Base-by-base conservation (phyloP, 306 rosid genomes). In the Nissolia schottii region DNA sequence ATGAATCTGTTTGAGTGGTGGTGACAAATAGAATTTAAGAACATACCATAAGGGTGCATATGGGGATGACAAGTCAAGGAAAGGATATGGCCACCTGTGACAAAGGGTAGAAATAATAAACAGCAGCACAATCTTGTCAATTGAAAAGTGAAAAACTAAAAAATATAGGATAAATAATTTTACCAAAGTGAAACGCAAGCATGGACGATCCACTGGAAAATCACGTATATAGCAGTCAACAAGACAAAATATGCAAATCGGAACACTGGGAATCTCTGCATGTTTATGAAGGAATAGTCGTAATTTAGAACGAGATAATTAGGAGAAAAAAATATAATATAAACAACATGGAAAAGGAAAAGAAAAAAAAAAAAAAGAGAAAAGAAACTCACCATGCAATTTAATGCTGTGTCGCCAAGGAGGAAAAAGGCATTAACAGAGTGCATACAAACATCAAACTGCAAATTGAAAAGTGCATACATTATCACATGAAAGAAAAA, bases 11-110 rank as follows among this genome's bases (percentile, higher is more conserved):
- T 48, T 29, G 53, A 60, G 37, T 41, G 62, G 23, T 13, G 37
- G 41, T 53, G 37, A 46, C 15, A 35, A 40, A 60, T 20, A 16
- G 70, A 80, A 40, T 28, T 60, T 37, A 46, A 29, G 18, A 49
- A 60, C 91, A 40, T 88, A 94, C 97, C 96, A 91, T 64, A 91
- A 58, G 58, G 99, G 97, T n/a, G 97, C 91, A 67, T 68, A 86
- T 2, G 85, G 78, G 65, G 90, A 83, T 78, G 97, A 78, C 79
- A 94, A 60, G 49, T 91, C 96, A 51, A 91, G 95, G 83, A 94
- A 91, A 45, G 96, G 88, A 72, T 94, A 94, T 13, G 99, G 99
- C 99, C 99, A 94, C 97, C 99, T 94, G 81, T 14, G 62, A 45
- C 24, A 67, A 56, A 13, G 25, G 35, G 10, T 24, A 43, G 28